Evolutionary conservation across 176 grass and related monocot genomes (phyloP), one percentile per base, ranked within the genome.

Genomic region (Carex myosuroides): DNA sequence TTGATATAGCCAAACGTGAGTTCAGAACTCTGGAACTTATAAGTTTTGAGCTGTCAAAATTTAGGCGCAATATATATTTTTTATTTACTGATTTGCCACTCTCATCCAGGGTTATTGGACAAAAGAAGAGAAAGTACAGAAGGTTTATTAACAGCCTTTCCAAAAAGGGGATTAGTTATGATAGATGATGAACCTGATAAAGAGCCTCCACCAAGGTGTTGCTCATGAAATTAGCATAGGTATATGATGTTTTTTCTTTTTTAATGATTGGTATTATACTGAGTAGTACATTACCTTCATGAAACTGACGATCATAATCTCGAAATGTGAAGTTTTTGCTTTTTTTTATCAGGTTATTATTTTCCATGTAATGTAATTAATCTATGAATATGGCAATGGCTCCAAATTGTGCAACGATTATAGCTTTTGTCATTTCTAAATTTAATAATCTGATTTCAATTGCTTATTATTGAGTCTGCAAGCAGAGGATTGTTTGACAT

Each of bases 131-230:
- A 84, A 26, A 91, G 29, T 10, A 17, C 46, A 20, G 85, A 86
- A 54, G 84, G 85, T 37, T 70, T 91, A 62, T 91, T 37, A 67
- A 59, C 68, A 62, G 66, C 72, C 60, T 57, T 67, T 62, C 87
- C 75, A 55, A 96, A 82, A 81, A 87, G 89, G 10, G 91, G 91
- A 48, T 85, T 96, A 89, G 24, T 96, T 61, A 89, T 96, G 21
- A 69, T 96, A 35, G 85, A 91, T 13, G 91, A 93, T 29, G 89
- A 91, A 74, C 83, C 89, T 77, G 94, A 91, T 70, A 92, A 80
- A 85, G 89, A 93, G 79, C 85, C 87, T 52, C 87, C 91, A 59
- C 91, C 87, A n/a, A 96, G 82, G 84, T 93, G 94, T 78, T 96
- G 94, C 64, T 93, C 94, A 54, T 96, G 90, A 82, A 62, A 82